phyloP scores from a whole-genome alignment of 805 yeast genomes.

The Yamadazyma ubonensis region DNA sequence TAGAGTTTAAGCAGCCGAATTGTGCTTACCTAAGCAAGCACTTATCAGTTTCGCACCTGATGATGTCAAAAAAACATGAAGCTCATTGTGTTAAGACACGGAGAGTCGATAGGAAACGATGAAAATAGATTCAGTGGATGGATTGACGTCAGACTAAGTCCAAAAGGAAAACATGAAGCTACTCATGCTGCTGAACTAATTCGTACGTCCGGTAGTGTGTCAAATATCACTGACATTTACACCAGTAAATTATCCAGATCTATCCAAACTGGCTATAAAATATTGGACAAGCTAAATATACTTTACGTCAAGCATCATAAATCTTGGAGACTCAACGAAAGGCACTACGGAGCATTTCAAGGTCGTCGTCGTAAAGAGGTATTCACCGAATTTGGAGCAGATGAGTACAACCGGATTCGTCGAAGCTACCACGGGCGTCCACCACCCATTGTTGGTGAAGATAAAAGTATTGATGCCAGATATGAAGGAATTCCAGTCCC shows the following conservation, averaged over 20 bases:
- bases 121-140: constrained; percentile 46
- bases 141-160: constrained; percentile 42
- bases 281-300: constrained; percentile 30
- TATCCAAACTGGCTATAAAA: constrained; percentile 41
- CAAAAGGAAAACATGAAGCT: constrained; percentile 40
- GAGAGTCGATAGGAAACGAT: constrained; percentile 44
- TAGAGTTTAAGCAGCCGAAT: too few species aligned
- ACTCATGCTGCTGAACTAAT: constrained; percentile 38
- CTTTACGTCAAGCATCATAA: constrained; percentile 39
- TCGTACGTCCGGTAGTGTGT: constrained; percentile 8
- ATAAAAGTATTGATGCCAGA: constrained; percentile 36
- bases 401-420: constrained; percentile 38
- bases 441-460: constrained; percentile 27
- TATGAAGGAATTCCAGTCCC: constrained; percentile 33
- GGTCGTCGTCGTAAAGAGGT: constrained; percentile 40
- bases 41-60: constrained; percentile 1
- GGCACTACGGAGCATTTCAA: constrained; percentile 45
- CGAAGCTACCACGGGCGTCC: constrained; percentile 40
- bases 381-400: constrained; percentile 33
- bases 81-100: constrained; percentile 44
- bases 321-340: constrained; percentile 43
- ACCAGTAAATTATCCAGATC: constrained; percentile 41
- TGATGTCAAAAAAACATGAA: constrained; percentile 16
- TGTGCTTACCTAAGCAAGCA: too few species aligned
- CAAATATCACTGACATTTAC: constrained; percentile 30